These are phyloP conservation scores for Trichophyton rubrum DNA, from an alignment of 2,329 filamentous ascomycete species.

Conservation along the genomic window DNA sequence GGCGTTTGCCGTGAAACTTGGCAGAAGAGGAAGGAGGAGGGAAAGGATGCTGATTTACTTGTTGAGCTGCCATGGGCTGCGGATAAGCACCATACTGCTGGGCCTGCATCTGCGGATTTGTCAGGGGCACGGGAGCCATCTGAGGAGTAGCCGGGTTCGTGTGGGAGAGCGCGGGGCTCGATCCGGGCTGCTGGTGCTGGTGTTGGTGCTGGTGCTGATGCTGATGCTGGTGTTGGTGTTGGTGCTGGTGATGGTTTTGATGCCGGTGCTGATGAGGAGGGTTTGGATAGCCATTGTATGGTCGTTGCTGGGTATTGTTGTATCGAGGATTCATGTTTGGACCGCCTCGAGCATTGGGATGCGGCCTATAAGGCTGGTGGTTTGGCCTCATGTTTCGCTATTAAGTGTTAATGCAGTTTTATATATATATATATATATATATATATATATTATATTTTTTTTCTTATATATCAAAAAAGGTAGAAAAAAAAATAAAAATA, in stretches of 20 bases:
- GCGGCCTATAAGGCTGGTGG: conserved; percentile 59
- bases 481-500: neutral
- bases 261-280: conserved; percentile 25
- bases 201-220: conserved; percentile 18
- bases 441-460: too few relatives aligned
- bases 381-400: conserved; percentile 31
- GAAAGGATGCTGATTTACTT: conserved; percentile 41
- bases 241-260: neutral
- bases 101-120: conserved; percentile 50
- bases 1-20: conserved; percentile 12
- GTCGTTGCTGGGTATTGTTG: too few relatives aligned
- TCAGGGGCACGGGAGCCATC: conserved; percentile 58
- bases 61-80: conserved; percentile 45
- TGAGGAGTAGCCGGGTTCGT: conserved; percentile 58
- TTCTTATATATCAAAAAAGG: conserved; percentile 5
- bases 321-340: too few relatives aligned
- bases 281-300: neutral
- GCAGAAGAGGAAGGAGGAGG: neutral
- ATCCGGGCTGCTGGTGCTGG: conserved; percentile 38
- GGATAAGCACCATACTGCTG: conserved; percentile 46
- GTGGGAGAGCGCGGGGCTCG: conserved; percentile 53
- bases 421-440: too few relatives aligned
- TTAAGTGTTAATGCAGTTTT: too few relatives aligned
- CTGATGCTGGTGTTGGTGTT: conserved; percentile 35
- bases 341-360: too few relatives aligned